Evolutionary conservation across 768 basidiomycete genomes (phyloP).

Genomic region (Podaxis mareebaensis): DNA sequence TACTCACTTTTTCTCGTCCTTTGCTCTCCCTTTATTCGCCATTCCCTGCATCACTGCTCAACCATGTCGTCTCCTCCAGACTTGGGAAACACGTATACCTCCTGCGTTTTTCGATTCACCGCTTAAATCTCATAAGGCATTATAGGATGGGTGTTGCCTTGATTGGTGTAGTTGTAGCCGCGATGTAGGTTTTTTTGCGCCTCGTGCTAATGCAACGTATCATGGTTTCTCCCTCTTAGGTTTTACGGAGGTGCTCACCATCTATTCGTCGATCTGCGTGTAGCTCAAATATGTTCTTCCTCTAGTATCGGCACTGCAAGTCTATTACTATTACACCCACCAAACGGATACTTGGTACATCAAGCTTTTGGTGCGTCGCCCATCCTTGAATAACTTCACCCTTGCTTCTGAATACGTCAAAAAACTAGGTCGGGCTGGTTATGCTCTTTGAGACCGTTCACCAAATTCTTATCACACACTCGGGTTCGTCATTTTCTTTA

Average conservation of each 20-base stretch:
- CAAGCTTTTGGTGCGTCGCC: conserved; percentile 42
- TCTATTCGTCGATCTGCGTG: background rate
- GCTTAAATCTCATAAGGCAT: background rate
- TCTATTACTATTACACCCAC: conserved; percentile 55
- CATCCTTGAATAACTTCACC: background rate
- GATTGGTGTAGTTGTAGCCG: conserved; percentile 50
- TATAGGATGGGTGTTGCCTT: conserved; percentile 50
- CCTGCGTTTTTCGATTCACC: background rate
- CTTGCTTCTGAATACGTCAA: background rate
- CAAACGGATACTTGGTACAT: conserved; percentile 50
- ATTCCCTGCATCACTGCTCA: background rate
- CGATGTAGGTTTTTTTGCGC: conserved; percentile 37
- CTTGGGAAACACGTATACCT: conserved; percentile 37
- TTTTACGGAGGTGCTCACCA: conserved; percentile 47
- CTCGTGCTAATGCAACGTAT: background rate
- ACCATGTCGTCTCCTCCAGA: background rate
- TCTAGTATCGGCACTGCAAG: conserved; percentile 55
- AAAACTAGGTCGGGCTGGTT: conserved; percentile 45
- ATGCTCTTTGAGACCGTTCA: conserved; percentile 54
- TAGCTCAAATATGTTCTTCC: background rate
- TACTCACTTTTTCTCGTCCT: background rate
- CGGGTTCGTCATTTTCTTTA: conserved; percentile 30
- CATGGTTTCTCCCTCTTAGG: conserved; percentile 26
- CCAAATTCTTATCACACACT: conserved; percentile 54
- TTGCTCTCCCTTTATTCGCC: background rate